Percentiles rank a stretch among this genome's conserved stretches.
Evolutionary conservation across 768 basidiomycete genomes (phyloP).

Genomic region (Amanita inopinata): DNA sequence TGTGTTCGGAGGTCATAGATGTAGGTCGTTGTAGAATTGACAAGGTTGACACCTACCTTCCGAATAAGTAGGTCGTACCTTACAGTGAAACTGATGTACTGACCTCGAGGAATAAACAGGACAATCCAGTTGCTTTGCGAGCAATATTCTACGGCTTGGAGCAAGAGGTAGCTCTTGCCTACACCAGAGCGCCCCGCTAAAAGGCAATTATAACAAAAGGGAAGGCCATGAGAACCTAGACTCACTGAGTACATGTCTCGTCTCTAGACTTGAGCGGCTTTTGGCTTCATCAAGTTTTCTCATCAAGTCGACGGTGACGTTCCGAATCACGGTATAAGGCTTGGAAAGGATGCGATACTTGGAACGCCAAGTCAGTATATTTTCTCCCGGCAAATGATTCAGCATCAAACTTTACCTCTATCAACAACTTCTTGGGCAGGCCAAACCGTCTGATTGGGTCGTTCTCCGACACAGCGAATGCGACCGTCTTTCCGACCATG

Average conservation of each 20-base stretch:
- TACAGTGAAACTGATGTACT: conserved; percentile 11
- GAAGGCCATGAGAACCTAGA: conserved; percentile 12
- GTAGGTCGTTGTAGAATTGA: conserved; percentile 68
- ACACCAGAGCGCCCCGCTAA: conserved; percentile 67
- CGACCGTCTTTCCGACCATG: conserved; percentile 35
- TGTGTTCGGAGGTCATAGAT: conserved; percentile 66
- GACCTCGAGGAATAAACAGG: conserved; percentile 76
- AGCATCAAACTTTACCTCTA: conserved; percentile 57
- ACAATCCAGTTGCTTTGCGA: conserved; percentile 65
- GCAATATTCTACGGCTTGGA: conserved; percentile 71
- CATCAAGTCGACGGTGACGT: conserved; percentile 48
- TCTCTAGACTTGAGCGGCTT: conserved; percentile 37
- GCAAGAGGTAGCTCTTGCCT: conserved; percentile 72
- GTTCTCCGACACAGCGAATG: conserved; percentile 33
- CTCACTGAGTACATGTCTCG: conserved; percentile 59
- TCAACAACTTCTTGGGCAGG: conserved; percentile 54
- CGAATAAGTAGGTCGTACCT: not conserved
- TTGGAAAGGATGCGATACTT: conserved; percentile 63
- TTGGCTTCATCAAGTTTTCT: conserved; percentile 43
- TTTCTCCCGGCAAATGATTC: not conserved
- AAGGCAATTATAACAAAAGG: conserved; percentile 10
- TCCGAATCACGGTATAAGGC: conserved; percentile 65
- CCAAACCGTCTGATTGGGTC: conserved; percentile 59
- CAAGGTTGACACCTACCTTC: conserved; percentile 31
- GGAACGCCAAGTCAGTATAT: not conserved